These are phyloP conservation scores for Dothistroma septosporum DNA, from an alignment of 2,329 filamentous ascomycete species.

Conservation along the genomic window DNA sequence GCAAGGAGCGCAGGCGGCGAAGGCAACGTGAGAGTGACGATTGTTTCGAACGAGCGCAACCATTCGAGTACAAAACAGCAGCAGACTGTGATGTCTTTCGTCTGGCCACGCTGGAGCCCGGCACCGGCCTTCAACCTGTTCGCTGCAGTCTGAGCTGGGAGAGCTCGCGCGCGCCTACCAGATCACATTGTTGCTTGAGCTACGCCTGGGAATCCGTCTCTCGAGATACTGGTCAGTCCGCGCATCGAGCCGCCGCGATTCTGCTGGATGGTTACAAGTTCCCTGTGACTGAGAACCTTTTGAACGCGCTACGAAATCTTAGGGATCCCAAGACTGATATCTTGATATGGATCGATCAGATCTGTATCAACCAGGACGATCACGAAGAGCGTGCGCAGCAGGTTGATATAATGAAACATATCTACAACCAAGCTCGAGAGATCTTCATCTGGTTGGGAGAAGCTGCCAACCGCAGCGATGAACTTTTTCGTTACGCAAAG, in stretches of 20 bases:
- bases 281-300: slow-evolving; percentile 30
- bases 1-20: slow-evolving; percentile 15
- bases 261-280: slow-evolving; percentile 30
- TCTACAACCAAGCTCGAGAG: slow-evolving; percentile 30
- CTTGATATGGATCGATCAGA: slow-evolving; percentile 32
- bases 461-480: slow-evolving; percentile 24
- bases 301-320: slow-evolving; percentile 23
- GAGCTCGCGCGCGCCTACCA: slow-evolving; percentile 19
- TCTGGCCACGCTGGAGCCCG: slow-evolving; percentile 24
- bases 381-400: slow-evolving; percentile 31
- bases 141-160: slow-evolving; percentile 26
- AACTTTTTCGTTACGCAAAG: slow-evolving; percentile 29
- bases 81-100: slow-evolving; percentile 31
- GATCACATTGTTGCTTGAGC: slow-evolving; percentile 26
- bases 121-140: slow-evolving; percentile 19
- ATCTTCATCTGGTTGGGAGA: slow-evolving; percentile 31
- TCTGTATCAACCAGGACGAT: slow-evolving; percentile 36
- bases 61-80: slow-evolving; percentile 24
- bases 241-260: slow-evolving; percentile 23
- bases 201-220: slow-evolving; percentile 30
- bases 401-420: slow-evolving; percentile 36
- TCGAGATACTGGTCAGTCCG: slow-evolving; percentile 21
- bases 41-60: slow-evolving; percentile 14
- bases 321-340: slow-evolving; percentile 26
- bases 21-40: slow-evolving; percentile 21